phyloP scores from a whole-genome alignment of 1,284 basidiomycete genomes.

The Apiotrichum mycotoxinovorans region DNA sequence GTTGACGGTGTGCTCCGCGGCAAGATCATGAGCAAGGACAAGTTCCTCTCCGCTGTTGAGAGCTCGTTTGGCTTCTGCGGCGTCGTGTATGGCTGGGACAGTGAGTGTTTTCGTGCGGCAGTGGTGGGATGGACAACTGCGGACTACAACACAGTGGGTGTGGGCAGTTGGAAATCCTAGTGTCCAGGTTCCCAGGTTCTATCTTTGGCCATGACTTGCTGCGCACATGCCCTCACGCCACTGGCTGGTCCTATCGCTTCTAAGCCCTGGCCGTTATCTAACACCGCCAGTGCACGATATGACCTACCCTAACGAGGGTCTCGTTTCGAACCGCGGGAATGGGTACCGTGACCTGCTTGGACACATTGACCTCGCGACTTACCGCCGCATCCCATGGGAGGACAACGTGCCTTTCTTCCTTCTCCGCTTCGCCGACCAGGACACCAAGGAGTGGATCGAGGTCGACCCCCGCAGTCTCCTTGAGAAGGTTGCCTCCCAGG shows the following conservation, averaged over 20 bases:
- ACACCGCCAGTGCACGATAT: slow-evolving; percentile 60
- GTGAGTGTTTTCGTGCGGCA: slow-evolving; percentile 21
- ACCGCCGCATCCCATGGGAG: slow-evolving; percentile 88
- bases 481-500: slow-evolving; percentile 56
- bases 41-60: slow-evolving; percentile 81
- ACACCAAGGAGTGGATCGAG: slow-evolving; percentile 67
- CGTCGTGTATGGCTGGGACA: slow-evolving; percentile 63
- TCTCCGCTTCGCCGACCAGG: slow-evolving; percentile 80
- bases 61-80: slow-evolving; percentile 87
- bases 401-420: slow-evolving; percentile 88
- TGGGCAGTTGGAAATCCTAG: slow-evolving; percentile 45
- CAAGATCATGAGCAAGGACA: slow-evolving; percentile 90
- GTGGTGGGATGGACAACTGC: background rate
- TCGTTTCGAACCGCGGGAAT: slow-evolving; percentile 84
- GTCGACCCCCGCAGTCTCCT: slow-evolving; percentile 85
- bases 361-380: slow-evolving; percentile 76
- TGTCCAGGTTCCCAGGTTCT: background rate
- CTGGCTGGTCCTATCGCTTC: background rate
- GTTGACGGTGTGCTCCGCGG: slow-evolving; percentile 91
- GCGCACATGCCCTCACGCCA: no score
- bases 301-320: slow-evolving; percentile 75
- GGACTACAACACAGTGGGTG: background rate
- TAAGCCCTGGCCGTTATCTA: background rate
- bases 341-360: slow-evolving; percentile 88
- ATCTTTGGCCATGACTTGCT: background rate